Percentiles rank a stretch among this genome's conserved stretches.
phyloP scores from a whole-genome alignment of 2,329 filamentous ascomycete species.

The Alternaria arbusti region DNA sequence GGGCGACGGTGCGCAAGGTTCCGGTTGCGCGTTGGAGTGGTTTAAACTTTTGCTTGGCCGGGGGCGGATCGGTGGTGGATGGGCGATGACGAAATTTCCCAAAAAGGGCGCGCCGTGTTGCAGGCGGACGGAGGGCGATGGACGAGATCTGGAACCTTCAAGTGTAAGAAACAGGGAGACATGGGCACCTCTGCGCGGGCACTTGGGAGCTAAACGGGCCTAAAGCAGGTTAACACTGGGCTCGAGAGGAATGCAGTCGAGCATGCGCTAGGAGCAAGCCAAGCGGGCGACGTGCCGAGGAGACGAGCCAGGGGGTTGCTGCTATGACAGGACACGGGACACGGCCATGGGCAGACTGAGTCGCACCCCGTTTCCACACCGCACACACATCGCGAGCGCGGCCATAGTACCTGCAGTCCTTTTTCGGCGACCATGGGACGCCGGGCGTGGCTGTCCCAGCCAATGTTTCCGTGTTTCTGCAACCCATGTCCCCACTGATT shows the following conservation, averaged over 20 bases:
- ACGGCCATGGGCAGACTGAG: neutral
- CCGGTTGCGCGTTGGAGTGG: slow-evolving; percentile 13
- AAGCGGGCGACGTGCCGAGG: slow-evolving; percentile 24
- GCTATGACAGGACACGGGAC: neutral
- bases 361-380: neutral
- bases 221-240: slow-evolving; percentile 35
- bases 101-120: slow-evolving; percentile 25
- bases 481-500: slow-evolving; percentile 2
- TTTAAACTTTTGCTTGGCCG: slow-evolving; percentile 20
- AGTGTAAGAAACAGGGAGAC: slow-evolving; percentile 32
- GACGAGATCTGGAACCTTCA: slow-evolving; percentile 33
- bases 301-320: slow-evolving; percentile 6
- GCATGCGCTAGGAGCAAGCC: slow-evolving; percentile 15
- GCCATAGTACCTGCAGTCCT: neutral
- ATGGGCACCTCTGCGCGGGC: slow-evolving; percentile 27
- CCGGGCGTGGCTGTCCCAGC: neutral
- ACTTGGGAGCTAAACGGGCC: slow-evolving; percentile 34
- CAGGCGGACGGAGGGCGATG: slow-evolving; percentile 23
- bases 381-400: neutral
- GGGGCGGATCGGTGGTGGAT: slow-evolving; percentile 15
- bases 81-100: slow-evolving; percentile 31
- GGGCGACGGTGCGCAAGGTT: slow-evolving; percentile 24
- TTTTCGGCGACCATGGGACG: neutral
- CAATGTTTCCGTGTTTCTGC: neutral
- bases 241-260: slow-evolving; percentile 33